phyloP scores from a whole-genome alignment of 2,329 filamentous ascomycete species.

The Aspergillus sergii region DNA sequence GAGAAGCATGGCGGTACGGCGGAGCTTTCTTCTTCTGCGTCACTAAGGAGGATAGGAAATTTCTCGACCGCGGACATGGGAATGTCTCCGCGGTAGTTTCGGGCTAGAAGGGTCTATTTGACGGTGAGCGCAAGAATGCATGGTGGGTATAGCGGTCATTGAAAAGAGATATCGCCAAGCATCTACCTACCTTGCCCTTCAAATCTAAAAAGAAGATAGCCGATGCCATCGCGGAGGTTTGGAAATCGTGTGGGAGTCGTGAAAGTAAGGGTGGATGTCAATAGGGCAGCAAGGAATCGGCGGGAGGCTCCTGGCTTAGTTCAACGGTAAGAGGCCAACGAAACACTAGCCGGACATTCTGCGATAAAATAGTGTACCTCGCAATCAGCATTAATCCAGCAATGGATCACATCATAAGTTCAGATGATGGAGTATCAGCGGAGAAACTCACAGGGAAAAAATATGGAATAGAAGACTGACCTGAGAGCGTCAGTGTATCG shows the following conservation, averaged over 20 bases:
- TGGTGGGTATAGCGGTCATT: slow-evolving; percentile 4
- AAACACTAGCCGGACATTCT: slow-evolving; percentile 24
- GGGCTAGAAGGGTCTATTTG: slow-evolving; percentile 86
- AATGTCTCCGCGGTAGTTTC: slow-evolving; percentile 97
- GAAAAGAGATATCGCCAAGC: background rate
- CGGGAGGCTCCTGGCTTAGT: slow-evolving; percentile 19
- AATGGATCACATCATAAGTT: background rate
- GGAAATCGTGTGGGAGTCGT: slow-evolving; percentile 2
- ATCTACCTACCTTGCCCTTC: slow-evolving; percentile 89
- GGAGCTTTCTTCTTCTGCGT: slow-evolving; percentile 98
- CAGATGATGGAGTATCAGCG: too few relatives aligned
- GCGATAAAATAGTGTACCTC: slow-evolving; percentile 8
- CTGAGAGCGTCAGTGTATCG: background rate
- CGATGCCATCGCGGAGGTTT: slow-evolving; percentile 74
- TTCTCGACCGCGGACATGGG: slow-evolving; percentile 99
- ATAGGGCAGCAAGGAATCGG: slow-evolving; percentile 12
- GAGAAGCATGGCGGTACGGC: slow-evolving; percentile 98
- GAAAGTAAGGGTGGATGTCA: slow-evolving; percentile 18
- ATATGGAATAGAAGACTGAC: background rate
- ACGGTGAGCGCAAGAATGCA: slow-evolving; percentile 20
- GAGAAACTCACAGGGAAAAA: background rate
- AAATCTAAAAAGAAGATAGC: slow-evolving; percentile 98
- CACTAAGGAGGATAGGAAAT: slow-evolving; percentile 91
- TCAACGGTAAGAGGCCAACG: slow-evolving; percentile 23
- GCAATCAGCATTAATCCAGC: background rate